Conservation (phyloP, 306 rosid genomes). For the Trifolium pratense region DNA sequence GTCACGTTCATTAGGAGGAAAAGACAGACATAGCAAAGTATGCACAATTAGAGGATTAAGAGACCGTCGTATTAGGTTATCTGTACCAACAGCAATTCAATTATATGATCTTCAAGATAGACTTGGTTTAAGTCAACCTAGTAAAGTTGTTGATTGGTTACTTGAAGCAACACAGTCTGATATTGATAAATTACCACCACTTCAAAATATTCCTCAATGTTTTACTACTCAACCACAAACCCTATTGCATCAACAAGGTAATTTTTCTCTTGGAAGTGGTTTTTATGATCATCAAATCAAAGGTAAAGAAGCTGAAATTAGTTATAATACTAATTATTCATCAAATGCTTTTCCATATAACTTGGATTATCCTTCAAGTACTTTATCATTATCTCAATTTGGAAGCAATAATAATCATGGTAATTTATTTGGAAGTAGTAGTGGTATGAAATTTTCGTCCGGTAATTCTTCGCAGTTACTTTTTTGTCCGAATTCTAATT, state of each 20-base stretch:
- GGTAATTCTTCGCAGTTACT: conserved; percentile 46
- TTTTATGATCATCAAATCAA: neutral
- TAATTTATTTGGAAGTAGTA: conserved; percentile 38
- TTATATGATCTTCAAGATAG: conserved; percentile 82
- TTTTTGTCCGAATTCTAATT: conserved; percentile 41
- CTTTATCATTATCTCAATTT: conserved; percentile 65
- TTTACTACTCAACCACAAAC: conserved; percentile 49
- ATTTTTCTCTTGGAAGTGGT: too few relatives aligned
- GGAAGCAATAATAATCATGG: conserved; percentile 73
- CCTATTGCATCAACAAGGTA: conserved; percentile 32
- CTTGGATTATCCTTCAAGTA: conserved; percentile 50
- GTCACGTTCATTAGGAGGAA: conserved; percentile 84
- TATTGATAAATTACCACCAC: conserved; percentile 86
- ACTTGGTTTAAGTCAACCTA: conserved; percentile 80
- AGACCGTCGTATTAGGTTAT: conserved; percentile 81
- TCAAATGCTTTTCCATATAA: neutral
- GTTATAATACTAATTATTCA: neutral
- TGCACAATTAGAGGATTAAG: conserved; percentile 82
- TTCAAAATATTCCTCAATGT: conserved; percentile 61
- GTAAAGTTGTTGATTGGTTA: conserved; percentile 92
- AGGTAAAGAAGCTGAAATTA: neutral
- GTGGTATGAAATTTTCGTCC: conserved; percentile 39
- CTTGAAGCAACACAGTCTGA: conserved; percentile 69
- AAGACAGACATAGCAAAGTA: conserved; percentile 96
- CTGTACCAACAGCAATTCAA: conserved; percentile 84